Percentiles rank a stretch among this genome's conserved stretches.
phyloP scores from a whole-genome alignment of 805 yeast species.

The Candida nonsorbophila region DNA sequence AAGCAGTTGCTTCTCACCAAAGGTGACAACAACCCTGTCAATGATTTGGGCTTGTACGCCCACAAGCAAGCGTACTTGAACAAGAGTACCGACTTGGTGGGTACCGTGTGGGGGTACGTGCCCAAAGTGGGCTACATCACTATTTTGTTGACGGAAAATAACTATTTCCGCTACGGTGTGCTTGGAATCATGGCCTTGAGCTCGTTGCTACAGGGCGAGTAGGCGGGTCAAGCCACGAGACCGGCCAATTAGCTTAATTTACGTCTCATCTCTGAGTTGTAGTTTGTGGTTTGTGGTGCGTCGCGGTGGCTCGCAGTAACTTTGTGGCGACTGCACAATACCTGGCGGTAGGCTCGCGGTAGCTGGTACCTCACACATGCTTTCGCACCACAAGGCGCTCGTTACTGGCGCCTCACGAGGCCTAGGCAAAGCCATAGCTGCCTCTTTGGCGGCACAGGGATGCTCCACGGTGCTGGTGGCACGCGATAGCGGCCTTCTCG shows the following conservation, averaged over 20 bases:
- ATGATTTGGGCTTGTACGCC: constrained; percentile 83
- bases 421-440: constrained; percentile 26
- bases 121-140: constrained; percentile 91
- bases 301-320: too few relatives aligned
- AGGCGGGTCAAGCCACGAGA: constrained; percentile 3
- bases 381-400: constrained; percentile 30
- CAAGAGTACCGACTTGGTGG: constrained; percentile 73
- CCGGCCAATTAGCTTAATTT: too few relatives aligned
- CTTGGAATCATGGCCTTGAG: constrained; percentile 71
- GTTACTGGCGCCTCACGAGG: constrained; percentile 40
- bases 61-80: constrained; percentile 70
- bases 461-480: constrained; percentile 27
- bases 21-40: constrained; percentile 93
- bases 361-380: too few relatives aligned
- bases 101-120: constrained; percentile 87
- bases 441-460: constrained; percentile 22
- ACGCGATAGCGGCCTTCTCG: constrained; percentile 30
- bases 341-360: too few relatives aligned
- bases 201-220: constrained; percentile 45
- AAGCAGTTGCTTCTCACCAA: constrained; percentile 81
- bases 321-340: too few relatives aligned
- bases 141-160: constrained; percentile 83
- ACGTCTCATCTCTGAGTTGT: too few relatives aligned
- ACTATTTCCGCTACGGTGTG: constrained; percentile 72
- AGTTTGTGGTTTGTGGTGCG: too few relatives aligned